Conservation (phyloP, 1,284 basidiomycete species). For the Trametes versicolor region DNA sequence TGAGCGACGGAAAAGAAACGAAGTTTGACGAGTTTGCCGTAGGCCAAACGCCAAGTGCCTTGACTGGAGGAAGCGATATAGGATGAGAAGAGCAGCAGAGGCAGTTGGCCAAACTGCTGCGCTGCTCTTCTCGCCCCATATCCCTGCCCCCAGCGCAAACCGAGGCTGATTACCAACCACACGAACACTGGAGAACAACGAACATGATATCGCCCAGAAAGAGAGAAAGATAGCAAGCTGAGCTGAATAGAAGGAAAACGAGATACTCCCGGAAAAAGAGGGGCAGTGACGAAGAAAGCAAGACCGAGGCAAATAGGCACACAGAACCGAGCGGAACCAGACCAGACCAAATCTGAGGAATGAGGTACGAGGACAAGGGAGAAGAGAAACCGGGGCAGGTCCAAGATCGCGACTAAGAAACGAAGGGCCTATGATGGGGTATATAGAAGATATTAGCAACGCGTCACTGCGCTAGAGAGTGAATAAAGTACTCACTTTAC, state of each 20-base stretch:
- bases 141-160: neutral
- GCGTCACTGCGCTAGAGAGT: neutral
- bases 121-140: neutral
- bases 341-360: neutral
- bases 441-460: neutral
- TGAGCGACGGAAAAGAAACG: neutral
- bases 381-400: neutral
- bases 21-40: no score
- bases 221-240: no score
- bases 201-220: no score
- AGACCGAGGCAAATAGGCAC: no score
- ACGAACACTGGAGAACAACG: no score
- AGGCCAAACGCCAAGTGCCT: no score
- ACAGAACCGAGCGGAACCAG: no score
- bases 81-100: neutral
- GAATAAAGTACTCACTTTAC: slow-evolving; percentile 6
- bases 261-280: no score
- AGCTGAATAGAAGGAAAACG: no score
- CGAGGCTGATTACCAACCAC: no score
- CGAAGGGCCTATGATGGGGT: neutral
- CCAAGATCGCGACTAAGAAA: neutral
- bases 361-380: no score
- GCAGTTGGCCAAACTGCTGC: neutral
- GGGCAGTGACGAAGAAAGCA: no score
- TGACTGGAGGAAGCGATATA: neutral